Percentiles rank a stretch among this genome's conserved stretches.
These are phyloP conservation scores for Cystobasidium sp. DNA, from an alignment of 1,284 basidiomycete species.

Conservation along the genomic window DNA sequence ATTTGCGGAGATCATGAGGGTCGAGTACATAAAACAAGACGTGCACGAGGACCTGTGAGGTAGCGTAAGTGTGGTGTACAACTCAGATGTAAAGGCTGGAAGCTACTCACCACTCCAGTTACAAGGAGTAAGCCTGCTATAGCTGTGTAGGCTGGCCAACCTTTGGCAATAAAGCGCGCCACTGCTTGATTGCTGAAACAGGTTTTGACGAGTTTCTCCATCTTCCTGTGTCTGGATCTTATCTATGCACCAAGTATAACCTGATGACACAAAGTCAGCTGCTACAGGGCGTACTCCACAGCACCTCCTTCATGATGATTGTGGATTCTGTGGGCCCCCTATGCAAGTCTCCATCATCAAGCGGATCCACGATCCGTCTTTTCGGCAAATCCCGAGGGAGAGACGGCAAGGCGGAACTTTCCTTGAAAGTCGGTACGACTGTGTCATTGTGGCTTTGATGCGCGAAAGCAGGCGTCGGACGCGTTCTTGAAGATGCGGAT, in stretches of 20 bases:
- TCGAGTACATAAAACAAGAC: constrained; percentile 15
- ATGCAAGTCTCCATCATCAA: not conserved
- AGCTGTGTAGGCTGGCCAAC: not conserved
- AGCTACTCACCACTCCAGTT: no score
- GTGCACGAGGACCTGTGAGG: constrained; percentile 15
- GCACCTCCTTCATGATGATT: not conserved
- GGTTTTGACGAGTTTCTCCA: not conserved
- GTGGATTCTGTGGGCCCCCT: not conserved
- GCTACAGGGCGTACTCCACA: not conserved
- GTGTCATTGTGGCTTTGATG: not conserved
- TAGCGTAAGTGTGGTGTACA: not conserved
- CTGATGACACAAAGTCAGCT: not conserved
- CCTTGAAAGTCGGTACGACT: no score
- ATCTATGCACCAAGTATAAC: not conserved
- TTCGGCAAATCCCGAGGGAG: not conserved
- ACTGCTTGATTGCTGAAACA: not conserved
- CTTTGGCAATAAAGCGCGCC: not conserved
- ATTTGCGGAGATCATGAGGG: constrained; percentile 27
- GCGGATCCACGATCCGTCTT: not conserved
- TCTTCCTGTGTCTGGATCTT: not conserved
- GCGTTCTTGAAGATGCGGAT: not conserved
- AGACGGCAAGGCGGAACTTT: no score
- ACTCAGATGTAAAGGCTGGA: no score
- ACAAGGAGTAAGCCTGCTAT: not conserved
- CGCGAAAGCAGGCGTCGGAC: not conserved